These are phyloP conservation scores for Pachyrhizus erosus DNA, from an alignment of 306 rosid species.

Conservation along the genomic window DNA sequence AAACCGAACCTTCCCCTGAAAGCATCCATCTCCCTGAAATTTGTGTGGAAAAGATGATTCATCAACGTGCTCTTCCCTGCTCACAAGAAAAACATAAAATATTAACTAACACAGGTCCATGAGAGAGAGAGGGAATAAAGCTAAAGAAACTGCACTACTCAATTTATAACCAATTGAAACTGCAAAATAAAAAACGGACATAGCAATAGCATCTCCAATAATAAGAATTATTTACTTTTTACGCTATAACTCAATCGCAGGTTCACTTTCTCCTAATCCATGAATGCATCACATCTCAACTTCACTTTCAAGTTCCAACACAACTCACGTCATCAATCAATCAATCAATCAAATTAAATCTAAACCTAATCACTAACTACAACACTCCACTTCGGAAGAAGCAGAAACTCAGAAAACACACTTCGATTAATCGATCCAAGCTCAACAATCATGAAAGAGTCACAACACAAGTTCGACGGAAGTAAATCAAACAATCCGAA, in stretches of 20 bases:
- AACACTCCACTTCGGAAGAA: neutral
- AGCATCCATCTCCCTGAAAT: constrained; percentile 96
- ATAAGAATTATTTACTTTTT: neutral
- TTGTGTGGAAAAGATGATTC: constrained; percentile 85
- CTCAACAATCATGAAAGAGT: neutral
- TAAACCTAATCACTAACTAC: constrained; percentile 10
- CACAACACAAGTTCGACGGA: neutral
- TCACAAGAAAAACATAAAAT: constrained; percentile 7
- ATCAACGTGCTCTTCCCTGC: constrained; percentile 93
- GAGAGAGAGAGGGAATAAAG: constrained; percentile 10
- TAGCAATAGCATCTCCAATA: constrained; percentile 21
- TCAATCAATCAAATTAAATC: constrained; percentile 28
- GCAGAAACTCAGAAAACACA: neutral
- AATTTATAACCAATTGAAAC: constrained; percentile 8
- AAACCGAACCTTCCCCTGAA: constrained; percentile 78
- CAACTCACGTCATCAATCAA: constrained; percentile 23
- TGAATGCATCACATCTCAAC: neutral
- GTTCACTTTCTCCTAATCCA: neutral
- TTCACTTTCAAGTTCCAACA: constrained; percentile 12
- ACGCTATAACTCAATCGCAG: neutral
- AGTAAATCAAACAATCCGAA: neutral
- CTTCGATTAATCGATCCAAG: constrained; percentile 23
- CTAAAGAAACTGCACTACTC: neutral
- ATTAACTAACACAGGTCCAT: constrained; percentile 24
- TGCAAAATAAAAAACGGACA: constrained; percentile 26